Evolutionary conservation across 768 basidiomycete species (phyloP).

Genomic region (Kwoniella sp.): DNA sequence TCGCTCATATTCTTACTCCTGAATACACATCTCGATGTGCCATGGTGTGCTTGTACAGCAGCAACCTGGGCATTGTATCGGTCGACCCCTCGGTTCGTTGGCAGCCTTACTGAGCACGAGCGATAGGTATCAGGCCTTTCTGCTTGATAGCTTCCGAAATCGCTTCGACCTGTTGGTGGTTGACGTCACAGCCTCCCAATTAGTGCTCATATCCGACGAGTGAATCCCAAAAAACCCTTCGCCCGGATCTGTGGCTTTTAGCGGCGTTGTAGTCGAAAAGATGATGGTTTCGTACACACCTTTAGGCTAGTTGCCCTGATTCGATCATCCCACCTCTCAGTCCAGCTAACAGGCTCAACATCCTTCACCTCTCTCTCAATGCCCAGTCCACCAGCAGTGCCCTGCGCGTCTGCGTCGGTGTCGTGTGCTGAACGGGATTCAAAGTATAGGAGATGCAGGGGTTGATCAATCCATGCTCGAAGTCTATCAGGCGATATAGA

Average conservation of each 20-base stretch:
- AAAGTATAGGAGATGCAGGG: conserved; percentile 91
- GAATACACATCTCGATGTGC: too few relatives aligned
- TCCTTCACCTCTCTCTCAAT: conserved; percentile 82
- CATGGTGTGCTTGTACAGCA: too few relatives aligned
- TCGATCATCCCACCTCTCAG: conserved; percentile 93
- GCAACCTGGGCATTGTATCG: too few relatives aligned
- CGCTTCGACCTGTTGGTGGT: conserved; percentile 24
- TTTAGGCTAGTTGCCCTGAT: conserved; percentile 85
- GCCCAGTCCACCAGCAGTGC: conserved; percentile 89
- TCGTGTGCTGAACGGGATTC: conserved; percentile 70
- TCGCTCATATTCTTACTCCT: too few relatives aligned
- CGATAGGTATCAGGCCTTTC: conserved; percentile 27
- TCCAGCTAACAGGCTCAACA: conserved; percentile 75
- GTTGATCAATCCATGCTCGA: conserved; percentile 92
- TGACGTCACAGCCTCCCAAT: too few relatives aligned
- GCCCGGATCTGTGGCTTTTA: too few relatives aligned
- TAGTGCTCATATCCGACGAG: too few relatives aligned
- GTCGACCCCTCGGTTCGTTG: not conserved
- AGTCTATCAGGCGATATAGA: conserved; percentile 55
- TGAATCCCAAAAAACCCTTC: too few relatives aligned
- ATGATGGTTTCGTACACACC: conserved; percentile 59
- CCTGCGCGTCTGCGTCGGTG: conserved; percentile 81
- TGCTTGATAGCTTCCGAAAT: conserved; percentile 27
- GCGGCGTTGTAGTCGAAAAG: not conserved
- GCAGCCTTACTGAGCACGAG: not conserved